Conservation (phyloP, 2,329 filamentous ascomycete genomes). For the Harringtonia lauricola region DNA sequence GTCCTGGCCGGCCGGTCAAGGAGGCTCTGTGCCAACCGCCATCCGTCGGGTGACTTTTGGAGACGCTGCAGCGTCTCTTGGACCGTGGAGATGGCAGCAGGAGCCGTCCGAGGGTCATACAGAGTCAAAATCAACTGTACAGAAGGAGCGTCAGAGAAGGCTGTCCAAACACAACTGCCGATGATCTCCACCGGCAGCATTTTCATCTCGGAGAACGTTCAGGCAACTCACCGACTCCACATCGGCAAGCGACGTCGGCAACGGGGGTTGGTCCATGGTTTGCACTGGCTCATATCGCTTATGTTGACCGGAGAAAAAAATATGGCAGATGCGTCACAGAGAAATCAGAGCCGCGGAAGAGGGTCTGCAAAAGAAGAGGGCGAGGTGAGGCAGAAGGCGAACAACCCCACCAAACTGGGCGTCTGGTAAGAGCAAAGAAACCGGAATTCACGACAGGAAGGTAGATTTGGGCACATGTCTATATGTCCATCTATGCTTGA, state of each 20-base stretch:
- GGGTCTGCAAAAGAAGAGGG: no score
- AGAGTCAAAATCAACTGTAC: constrained; percentile 36
- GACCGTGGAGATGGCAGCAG: constrained; percentile 34
- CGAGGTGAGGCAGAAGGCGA: no score
- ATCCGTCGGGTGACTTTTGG: constrained; percentile 71
- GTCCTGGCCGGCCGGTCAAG: constrained; percentile 29
- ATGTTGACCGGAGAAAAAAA: neutral
- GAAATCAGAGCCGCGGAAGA: neutral
- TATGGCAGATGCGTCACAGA: neutral
- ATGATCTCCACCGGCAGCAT: no score
- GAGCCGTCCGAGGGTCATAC: constrained; percentile 36
- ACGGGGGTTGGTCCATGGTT: constrained; percentile 10
- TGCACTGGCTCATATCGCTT: constrained; percentile 2
- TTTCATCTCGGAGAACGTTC: neutral
- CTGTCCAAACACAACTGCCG: no score
- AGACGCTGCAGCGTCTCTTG: constrained; percentile 69
- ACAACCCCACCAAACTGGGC: no score
- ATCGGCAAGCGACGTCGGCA: constrained; percentile 22
- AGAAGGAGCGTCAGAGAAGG: no score
- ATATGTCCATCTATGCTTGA: no score
- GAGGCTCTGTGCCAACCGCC: constrained; percentile 72
- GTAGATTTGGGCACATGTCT: no score
- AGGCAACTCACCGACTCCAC: constrained; percentile 20
- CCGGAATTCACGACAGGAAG: no score
- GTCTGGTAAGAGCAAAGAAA: no score